A percentile compares a stretch with the other conserved stretches of the same genome.
Conservation (phyloP, 805 yeast genomes). For the Lachancea meyersii region DNA sequence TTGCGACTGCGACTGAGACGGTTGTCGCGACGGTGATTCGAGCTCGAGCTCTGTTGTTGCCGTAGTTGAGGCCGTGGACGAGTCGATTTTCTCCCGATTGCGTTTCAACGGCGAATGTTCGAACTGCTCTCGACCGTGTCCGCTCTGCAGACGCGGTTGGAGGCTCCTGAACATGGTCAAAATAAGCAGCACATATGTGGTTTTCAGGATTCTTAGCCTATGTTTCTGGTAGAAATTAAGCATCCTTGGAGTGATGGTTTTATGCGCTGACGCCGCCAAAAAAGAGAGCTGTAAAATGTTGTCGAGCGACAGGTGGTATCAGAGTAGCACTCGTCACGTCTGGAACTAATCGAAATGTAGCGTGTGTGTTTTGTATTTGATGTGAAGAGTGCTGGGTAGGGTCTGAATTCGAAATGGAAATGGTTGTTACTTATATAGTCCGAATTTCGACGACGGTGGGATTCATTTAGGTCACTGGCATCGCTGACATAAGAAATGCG, state of each 20-base stretch:
- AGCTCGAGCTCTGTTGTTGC: neutral
- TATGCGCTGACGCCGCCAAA: no score
- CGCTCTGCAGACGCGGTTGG: constrained; percentile 2
- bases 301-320: neutral
- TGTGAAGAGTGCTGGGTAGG: neutral
- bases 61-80: neutral
- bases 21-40: neutral
- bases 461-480: neutral
- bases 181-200: constrained; percentile 26
- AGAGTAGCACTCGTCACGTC: neutral
- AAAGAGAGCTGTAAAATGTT: no score
- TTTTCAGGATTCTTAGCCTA: constrained; percentile 24
- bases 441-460: no score
- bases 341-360: neutral
- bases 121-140: neutral
- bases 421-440: neutral
- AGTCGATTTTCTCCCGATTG: neutral
- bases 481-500: neutral
- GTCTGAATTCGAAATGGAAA: neutral
- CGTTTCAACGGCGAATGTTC: neutral
- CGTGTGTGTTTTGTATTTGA: neutral
- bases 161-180: constrained; percentile 17
- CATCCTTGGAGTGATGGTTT: neutral
- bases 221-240: constrained; percentile 22
- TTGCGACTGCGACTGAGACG: neutral